These are phyloP conservation scores for Chenopodium suecicum DNA, from an alignment of 148 eudicot species.

Conservation along the genomic window DNA sequence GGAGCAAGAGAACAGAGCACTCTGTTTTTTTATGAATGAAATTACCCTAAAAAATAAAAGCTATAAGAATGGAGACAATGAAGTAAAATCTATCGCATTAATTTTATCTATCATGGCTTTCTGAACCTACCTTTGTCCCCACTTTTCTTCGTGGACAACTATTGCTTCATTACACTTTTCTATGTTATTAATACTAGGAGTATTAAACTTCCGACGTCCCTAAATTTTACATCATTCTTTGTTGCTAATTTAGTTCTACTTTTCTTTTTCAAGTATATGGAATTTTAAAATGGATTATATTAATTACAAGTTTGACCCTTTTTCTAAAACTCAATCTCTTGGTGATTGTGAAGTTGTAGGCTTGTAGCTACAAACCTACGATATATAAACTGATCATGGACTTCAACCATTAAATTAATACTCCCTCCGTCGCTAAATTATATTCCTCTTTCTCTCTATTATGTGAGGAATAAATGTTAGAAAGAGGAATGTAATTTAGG, in stretches of 20 bases:
- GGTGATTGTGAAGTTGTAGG: background rate
- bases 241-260: background rate
- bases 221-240: background rate
- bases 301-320: background rate
- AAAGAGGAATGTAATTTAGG: too few species aligned
- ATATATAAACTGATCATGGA: too few species aligned
- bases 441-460: too few species aligned
- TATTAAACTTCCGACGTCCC: background rate
- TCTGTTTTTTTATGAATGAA: background rate
- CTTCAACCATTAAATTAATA: too few species aligned
- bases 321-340: background rate
- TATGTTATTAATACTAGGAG: background rate
- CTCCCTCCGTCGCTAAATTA: too few species aligned
- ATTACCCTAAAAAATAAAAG: background rate
- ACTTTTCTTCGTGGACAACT: background rate
- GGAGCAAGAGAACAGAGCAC: background rate
- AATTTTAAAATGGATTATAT: background rate
- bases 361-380: too few species aligned
- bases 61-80: conserved; percentile 16
- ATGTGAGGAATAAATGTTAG: too few species aligned
- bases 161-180: background rate
- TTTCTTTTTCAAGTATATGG: background rate
- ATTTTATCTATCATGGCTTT: conserved; percentile 16
- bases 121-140: conserved; percentile 23
- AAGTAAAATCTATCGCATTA: conserved; percentile 19